These are phyloP conservation scores for Clausena lansium DNA, from an alignment of 345 rosid genomes.

Conservation along the genomic window DNA sequence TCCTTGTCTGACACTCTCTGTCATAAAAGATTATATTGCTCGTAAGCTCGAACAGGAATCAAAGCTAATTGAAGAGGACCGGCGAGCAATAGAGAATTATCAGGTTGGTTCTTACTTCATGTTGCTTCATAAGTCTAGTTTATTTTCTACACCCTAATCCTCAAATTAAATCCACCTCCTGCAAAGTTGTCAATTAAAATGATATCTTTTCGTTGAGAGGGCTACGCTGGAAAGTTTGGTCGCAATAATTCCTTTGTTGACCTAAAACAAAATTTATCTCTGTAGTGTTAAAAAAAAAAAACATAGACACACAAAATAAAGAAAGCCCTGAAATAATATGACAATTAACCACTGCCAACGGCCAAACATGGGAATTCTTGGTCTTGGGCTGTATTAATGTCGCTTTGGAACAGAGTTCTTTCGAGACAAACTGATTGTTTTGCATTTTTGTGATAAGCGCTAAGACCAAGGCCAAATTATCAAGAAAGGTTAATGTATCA, in stretches of 20 bases:
- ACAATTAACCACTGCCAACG: not conserved
- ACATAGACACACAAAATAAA: not conserved
- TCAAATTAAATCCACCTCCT: not conserved
- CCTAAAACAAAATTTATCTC: not conserved
- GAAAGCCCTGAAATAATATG: not conserved
- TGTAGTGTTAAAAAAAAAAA: not conserved
- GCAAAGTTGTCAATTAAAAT: not conserved
- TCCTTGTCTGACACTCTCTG: conserved; percentile 94
- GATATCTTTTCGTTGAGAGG: not conserved
- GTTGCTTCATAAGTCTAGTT: conserved; percentile 1
- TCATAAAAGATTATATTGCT: conserved; percentile 91
- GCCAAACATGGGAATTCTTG: not conserved
- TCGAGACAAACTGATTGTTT: not conserved
- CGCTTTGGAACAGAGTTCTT: not conserved
- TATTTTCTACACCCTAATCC: not conserved
- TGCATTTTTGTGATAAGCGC: not conserved
- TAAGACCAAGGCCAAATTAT: not conserved
- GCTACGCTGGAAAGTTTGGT: conserved; percentile 1
- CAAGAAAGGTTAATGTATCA: not conserved
- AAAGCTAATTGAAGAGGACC: conserved; percentile 88
- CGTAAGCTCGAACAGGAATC: conserved; percentile 97
- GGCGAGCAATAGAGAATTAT: conserved; percentile 85
- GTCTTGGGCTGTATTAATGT: not conserved
- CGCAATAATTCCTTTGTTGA: not conserved
- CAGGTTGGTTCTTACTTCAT: conserved; percentile 49